These are phyloP conservation scores for Cicer pinnatifidum DNA, from an alignment of 306 rosid species.

Conservation along the genomic window DNA sequence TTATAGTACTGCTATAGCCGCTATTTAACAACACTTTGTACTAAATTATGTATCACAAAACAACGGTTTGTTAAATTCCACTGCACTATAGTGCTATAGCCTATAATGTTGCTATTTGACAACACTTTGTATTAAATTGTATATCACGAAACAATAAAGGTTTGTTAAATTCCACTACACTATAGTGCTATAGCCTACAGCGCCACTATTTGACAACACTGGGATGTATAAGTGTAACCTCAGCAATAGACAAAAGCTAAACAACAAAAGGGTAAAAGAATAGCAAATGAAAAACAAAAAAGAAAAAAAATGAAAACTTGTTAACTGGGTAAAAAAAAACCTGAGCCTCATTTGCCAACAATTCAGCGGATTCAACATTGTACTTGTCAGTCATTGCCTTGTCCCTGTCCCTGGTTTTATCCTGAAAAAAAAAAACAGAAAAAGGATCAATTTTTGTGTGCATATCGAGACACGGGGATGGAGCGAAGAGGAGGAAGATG, in stretches of 20 bases:
- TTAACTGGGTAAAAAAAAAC: slow-evolving; percentile 38
- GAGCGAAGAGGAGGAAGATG: not conserved
- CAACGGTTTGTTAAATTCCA: too few relatives aligned
- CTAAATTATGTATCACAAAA: too few relatives aligned
- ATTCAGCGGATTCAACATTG: slow-evolving; percentile 74
- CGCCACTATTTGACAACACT: slow-evolving; percentile 30
- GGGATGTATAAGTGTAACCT: slow-evolving; percentile 44
- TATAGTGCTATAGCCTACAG: not conserved
- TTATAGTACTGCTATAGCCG: not conserved
- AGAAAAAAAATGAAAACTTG: not conserved
- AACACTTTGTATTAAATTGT: not conserved
- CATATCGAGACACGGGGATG: not conserved
- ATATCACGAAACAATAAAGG: not conserved
- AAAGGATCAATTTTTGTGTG: not conserved
- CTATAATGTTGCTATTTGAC: not conserved
- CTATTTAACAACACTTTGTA: too few relatives aligned
- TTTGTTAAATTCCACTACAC: not conserved
- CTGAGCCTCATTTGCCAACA: slow-evolving; percentile 72
- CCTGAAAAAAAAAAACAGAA: slow-evolving; percentile 39
- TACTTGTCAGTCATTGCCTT: slow-evolving; percentile 57
- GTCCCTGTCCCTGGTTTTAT: slow-evolving; percentile 36
- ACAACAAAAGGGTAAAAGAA: not conserved
- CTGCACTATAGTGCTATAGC: too few relatives aligned
- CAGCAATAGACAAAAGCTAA: slow-evolving; percentile 57
- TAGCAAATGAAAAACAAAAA: not conserved